A percentile compares a stretch with the other conserved stretches of the same genome.
Conservation (phyloP, 139 green algal species). For the Bryopsis sp. region DNA sequence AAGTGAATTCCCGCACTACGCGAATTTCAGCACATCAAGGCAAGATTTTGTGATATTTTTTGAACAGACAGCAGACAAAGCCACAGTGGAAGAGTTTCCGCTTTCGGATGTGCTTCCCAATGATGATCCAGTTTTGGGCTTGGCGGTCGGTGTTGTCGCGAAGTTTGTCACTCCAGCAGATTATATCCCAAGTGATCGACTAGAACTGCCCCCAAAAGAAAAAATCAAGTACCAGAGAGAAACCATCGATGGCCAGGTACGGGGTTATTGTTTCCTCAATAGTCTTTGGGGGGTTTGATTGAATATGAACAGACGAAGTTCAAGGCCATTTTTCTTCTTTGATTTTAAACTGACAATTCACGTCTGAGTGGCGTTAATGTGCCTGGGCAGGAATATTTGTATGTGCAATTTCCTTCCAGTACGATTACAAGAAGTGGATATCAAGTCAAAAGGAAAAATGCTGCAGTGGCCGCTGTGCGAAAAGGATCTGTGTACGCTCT, state of each 20-base stretch:
- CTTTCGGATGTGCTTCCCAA: slow-evolving; percentile 5
- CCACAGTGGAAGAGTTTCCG: slow-evolving; percentile 39
- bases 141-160: slow-evolving; percentile 20
- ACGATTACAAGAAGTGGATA: slow-evolving; percentile 42
- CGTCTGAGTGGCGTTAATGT: not conserved
- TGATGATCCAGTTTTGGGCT: slow-evolving; percentile 19
- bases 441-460: slow-evolving; percentile 5
- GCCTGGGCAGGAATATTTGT: slow-evolving; percentile 35
- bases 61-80: slow-evolving; percentile 52
- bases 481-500: not conserved
- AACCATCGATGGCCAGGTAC: not conserved
- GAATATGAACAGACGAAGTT: not conserved
- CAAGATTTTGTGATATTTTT: not conserved
- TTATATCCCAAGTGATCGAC: slow-evolving; percentile 11
- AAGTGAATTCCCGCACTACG: no score
- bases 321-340: no score
- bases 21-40: no score
- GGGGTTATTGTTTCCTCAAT: not conserved
- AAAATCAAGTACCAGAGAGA: not conserved
- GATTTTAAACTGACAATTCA: no score
- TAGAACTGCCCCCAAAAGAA: not conserved
- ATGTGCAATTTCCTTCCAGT: slow-evolving; percentile 50
- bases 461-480: not conserved
- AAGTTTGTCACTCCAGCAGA: slow-evolving; percentile 22
- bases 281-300: not conserved